phyloP scores from a whole-genome alignment of 495 filamentous ascomycete species.

The Chaetomium cochliodes region DNA sequence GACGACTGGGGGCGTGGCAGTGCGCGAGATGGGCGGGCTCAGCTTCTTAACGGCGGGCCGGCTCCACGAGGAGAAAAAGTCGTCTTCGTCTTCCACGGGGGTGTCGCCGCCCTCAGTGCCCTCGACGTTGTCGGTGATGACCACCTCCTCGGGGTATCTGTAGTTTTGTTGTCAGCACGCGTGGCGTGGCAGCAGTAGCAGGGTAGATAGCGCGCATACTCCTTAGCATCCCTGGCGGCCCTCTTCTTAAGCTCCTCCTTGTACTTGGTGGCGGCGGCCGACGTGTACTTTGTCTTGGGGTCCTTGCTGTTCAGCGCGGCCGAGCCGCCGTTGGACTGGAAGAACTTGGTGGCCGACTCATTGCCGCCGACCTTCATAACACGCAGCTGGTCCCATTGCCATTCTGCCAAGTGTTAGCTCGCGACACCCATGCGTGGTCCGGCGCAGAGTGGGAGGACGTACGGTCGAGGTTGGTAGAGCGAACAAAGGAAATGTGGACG shows the following conservation, averaged over 20 bases:
- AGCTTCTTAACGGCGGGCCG: conserved; percentile 96
- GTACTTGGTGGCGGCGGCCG: conserved; percentile 85
- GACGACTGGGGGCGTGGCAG: conserved; percentile 79
- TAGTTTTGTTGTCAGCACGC: conserved; percentile 15
- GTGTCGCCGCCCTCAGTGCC: conserved; percentile 62
- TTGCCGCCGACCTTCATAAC: conserved; percentile 99
- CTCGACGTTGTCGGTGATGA: conserved; percentile 72
- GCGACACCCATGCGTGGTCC: neutral
- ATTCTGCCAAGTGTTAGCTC: conserved; percentile 61
- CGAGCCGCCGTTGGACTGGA: conserved; percentile 90
- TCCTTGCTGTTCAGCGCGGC: conserved; percentile 95
- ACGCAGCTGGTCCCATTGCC: conserved; percentile 98
- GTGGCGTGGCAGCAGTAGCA: conserved; percentile 22
- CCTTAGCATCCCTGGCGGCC: conserved; percentile 72
- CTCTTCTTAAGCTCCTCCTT: conserved; percentile 90
- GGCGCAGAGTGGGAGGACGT: conserved; percentile 42
- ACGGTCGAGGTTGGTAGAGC: conserved; percentile 98
- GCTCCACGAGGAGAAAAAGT: conserved; percentile 99
- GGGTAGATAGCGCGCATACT: conserved; percentile 51
- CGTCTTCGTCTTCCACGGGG: conserved; percentile 79
- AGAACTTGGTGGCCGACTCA: conserved; percentile 96
- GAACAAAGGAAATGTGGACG: conserved; percentile 96
- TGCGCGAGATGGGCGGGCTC: conserved; percentile 88
- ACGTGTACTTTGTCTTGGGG: conserved; percentile 93
- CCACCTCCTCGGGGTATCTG: conserved; percentile 83